phyloP scores from a whole-genome alignment of 306 rosid genomes.

The Datisca glomerata region DNA sequence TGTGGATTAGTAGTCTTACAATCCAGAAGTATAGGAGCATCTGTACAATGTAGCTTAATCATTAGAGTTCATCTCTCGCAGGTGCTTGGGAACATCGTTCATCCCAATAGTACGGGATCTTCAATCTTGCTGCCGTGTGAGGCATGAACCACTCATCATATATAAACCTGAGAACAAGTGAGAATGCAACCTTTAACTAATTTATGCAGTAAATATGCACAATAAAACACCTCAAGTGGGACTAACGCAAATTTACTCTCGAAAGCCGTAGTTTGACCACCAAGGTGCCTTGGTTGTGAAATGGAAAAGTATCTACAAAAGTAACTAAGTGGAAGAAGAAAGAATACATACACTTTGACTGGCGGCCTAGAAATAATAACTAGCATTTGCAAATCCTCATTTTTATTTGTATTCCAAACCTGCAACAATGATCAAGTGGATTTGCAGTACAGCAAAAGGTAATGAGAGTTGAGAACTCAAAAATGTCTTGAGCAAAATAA shows the following conservation, averaged over 20 bases:
- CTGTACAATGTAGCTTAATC: too few relatives aligned
- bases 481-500: background rate
- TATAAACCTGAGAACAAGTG: conserved; percentile 43
- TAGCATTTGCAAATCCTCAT: conserved; percentile 74
- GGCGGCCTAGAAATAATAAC: conserved; percentile 83
- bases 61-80: conserved; percentile 58
- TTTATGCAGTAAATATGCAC: too few relatives aligned
- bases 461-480: conserved; percentile 4
- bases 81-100: conserved; percentile 50
- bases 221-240: too few relatives aligned
- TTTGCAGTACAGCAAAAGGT: conserved; percentile 3
- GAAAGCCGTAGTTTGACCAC: background rate
- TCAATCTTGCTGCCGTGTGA: conserved; percentile 69
- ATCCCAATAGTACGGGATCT: conserved; percentile 77
- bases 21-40: background rate
- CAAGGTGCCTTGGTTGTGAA: background rate
- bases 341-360: conserved; percentile 57
- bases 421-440: conserved; percentile 21
- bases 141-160: conserved; percentile 87
- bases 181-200: background rate
- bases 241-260: too few relatives aligned
- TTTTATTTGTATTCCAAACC: conserved; percentile 66
- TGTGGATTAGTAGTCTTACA: background rate
- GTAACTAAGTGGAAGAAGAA: conserved; percentile 15
- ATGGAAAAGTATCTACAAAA: background rate